Evolutionary conservation across 2,329 filamentous ascomycete genomes (phyloP), one percentile per base, ranked within the genome.

Genomic region (Spiromastix sp.): DNA sequence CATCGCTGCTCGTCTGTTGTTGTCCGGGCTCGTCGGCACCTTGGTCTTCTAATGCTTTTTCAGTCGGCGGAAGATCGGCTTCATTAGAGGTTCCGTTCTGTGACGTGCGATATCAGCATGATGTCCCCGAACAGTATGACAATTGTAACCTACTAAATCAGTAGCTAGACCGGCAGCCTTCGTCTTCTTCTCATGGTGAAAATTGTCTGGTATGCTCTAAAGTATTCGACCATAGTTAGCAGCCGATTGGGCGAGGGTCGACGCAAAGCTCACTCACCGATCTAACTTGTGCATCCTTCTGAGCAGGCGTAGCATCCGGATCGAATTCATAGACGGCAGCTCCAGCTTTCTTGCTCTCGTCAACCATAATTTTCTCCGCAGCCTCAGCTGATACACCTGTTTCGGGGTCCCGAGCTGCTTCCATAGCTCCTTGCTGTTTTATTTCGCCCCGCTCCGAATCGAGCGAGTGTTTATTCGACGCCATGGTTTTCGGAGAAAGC

Each of bases 321-420:
- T 98, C 74, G 63, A 96, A 98, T 42, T 79, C 74, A 56, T 83
- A 91, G 44, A 85, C 87, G 19, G 79, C 66, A 16, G 81, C 75
- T 27, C 91, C 91, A 9, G 81, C 84, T 50, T 81, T 80, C 51
- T 71, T 76, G 47, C 84, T 85, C 57, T 93, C 79, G 36, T 83
- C 68, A 17, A 93, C 70, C 32, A 95, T 71, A 49, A 74, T 74
- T 47, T 74, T 70, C 61, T 93, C 73, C 20, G 83, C 83, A 44
- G 79, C 77, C 26, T 81, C 73, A 30, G 84, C 68, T 1, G 76
- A 74, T 44, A 86, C 72, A 29, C 61, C 64, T 54, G 71, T 81
- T 48, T 82, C 62, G 22, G 83, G 77, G 56, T 52, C 45, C 42
- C 70, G 71, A 37, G 86, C 79, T 40, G 84, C 81, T 54, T 91